Evolutionary conservation across 352 stramenopile genomes (phyloP).

Genomic region (Phytophthora syringae): DNA sequence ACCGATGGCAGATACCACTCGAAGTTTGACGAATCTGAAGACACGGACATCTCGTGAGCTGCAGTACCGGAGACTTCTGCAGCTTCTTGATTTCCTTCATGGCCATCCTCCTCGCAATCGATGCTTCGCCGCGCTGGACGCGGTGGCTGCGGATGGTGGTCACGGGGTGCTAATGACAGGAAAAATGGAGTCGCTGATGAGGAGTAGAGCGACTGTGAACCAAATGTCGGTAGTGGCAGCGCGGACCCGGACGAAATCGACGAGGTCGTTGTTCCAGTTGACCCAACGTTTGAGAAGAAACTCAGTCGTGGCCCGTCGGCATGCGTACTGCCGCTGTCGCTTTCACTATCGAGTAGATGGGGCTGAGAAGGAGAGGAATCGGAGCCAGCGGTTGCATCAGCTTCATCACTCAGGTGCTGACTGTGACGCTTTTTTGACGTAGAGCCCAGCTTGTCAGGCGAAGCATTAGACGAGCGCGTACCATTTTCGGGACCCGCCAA

Average conservation of each 20-base stretch:
- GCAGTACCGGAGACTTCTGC: conserved; percentile 5
- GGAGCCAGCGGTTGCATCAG: conserved; percentile 31
- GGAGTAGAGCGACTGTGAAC: conserved; percentile 56
- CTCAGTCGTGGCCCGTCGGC: conserved; percentile 38
- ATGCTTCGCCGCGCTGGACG: conserved; percentile 16
- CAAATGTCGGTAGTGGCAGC: conserved; percentile 45
- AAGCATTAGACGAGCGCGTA: background rate
- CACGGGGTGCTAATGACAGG: conserved; percentile 49
- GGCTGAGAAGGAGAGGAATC: conserved; percentile 34
- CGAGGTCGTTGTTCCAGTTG: conserved; percentile 21
- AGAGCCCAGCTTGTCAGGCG: background rate
- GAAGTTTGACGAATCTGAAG: conserved; percentile 55
- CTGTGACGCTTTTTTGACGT: conserved; percentile 6
- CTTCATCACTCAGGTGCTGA: conserved; percentile 9
- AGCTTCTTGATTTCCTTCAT: conserved; percentile 27
- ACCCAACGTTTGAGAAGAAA: conserved; percentile 49
- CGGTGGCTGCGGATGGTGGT: conserved; percentile 20
- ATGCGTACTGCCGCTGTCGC: conserved; percentile 23
- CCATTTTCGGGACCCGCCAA: background rate
- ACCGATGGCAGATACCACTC: conserved; percentile 82
- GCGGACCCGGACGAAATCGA: conserved; percentile 35
- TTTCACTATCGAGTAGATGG: conserved; percentile 24
- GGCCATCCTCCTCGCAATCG: conserved; percentile 26
- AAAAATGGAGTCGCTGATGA: conserved; percentile 54
- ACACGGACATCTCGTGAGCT: conserved; percentile 21